Evolutionary conservation across 495 filamentous ascomycete genomes (phyloP), one percentile per base, ranked within the genome.

Genomic region (Thozetella sp.): DNA sequence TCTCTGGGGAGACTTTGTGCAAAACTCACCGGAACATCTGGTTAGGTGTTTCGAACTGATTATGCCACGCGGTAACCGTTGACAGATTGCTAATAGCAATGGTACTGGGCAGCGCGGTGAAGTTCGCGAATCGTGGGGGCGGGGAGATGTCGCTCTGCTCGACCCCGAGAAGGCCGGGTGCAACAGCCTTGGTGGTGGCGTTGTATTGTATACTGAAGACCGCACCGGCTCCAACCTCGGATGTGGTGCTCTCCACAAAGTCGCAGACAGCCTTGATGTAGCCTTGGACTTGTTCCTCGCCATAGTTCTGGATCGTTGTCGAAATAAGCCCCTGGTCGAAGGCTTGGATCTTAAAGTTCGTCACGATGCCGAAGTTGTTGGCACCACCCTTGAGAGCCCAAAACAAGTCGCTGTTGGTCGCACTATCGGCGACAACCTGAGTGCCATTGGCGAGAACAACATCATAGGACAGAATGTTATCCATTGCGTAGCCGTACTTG

Each of bases 361-460:
- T 72, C 22, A 78, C 69, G 66, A 83, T 79, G 22, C 81, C 83
- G 48, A 85, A 85, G 62, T 85, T 85, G 62, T 81, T 76, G 9
- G 81, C 82, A 13, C 80, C 83, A 13, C 83, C 83, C 40, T 72
- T 67, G 53, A 86, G 65, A 0, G 68, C 82, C 79, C 80, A 83
- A 62, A 72, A 81, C 25, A 84, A 71, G 19, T 83, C 77, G 1
- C 53, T 19, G 55, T 82, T 61, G 15, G 71, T 58, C 25, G 72
- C 61, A 2, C 56, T 22, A 17, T 77, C 61, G 1, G 68, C 59
- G 2, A 61, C 63, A 19, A 80, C 76, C 1, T 67, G 63, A n/a
- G 65, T 60, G 1, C 84, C 85, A 51, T 83, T 66, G 2, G 80
- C 81, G 23, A 82, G 71, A 1, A 87, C 79, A 11, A 86, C 67